Conservation (phyloP, 306 rosid genomes). For the Begonia peltatifolia region DNA sequence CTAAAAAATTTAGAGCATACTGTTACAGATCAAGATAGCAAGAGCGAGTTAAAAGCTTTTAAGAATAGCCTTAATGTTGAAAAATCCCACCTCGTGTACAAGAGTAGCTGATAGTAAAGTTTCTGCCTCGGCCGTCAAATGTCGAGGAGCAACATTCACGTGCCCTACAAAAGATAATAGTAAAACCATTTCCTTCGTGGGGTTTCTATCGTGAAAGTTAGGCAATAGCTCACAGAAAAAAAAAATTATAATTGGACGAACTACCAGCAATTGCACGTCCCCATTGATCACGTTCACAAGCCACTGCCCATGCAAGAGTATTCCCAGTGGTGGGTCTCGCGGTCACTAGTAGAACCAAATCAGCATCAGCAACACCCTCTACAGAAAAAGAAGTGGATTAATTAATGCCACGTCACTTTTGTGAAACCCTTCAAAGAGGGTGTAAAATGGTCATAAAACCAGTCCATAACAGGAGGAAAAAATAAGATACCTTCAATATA, state of each 20-base stretch:
- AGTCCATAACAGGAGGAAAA: not conserved
- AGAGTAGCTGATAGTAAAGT: conserved; percentile 92
- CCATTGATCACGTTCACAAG: conserved; percentile 99
- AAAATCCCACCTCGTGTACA: conserved; percentile 66
- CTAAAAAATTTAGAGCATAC: conserved; percentile 28
- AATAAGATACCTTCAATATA: conserved; percentile 71
- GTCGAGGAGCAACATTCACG: conserved; percentile 97
- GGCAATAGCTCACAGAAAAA: conserved; percentile 1
- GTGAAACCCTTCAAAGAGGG: not conserved
- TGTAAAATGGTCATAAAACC: too few species aligned
- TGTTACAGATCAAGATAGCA: conserved; percentile 6
- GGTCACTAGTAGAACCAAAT: conserved; percentile 91
- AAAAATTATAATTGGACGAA: conserved; percentile 10
- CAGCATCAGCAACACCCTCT: conserved; percentile 88
- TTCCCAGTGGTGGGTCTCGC: conserved; percentile 96
- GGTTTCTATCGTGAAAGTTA: not conserved
- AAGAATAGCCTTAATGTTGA: conserved; percentile 5
- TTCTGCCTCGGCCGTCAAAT: conserved; percentile 96
- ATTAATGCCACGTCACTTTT: too few species aligned
- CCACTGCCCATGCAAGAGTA: conserved; percentile 99
- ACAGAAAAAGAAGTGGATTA: conserved; percentile 2
- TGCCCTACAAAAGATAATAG: conserved; percentile 43
- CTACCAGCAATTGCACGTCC: conserved; percentile 98
- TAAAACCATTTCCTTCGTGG: conserved; percentile 10
- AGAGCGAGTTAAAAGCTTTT: not conserved